Evolutionary conservation across 2,329 filamentous ascomycete species (phyloP).

Genomic region (Curvularia spicifera): DNA sequence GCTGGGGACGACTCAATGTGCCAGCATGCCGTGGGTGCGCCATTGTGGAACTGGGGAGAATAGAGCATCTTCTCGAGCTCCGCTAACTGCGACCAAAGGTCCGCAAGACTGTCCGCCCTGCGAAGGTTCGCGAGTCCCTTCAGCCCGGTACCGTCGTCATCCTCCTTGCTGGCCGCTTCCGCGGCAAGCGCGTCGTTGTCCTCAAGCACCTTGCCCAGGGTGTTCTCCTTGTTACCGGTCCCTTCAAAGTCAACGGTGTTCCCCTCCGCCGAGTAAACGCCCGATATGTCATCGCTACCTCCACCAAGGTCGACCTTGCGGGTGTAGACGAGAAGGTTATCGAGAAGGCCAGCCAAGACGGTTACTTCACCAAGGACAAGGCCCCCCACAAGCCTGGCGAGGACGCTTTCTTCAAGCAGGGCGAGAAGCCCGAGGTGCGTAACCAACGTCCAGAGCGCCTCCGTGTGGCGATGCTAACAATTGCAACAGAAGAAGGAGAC

Average conservation of each 20-base stretch:
- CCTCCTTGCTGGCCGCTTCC: conserved; percentile 98
- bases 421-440: conserved; percentile 95
- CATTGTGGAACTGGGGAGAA: conserved; percentile 6
- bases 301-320: conserved; percentile 80
- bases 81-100: conserved; percentile 64
- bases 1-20: conserved; percentile 9
- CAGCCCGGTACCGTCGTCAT: conserved; percentile 96
- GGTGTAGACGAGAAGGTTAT: conserved; percentile 75
- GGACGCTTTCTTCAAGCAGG: conserved; percentile 99
- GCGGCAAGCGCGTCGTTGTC: conserved; percentile 99
- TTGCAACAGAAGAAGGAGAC: conserved; percentile 88
- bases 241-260: conserved; percentile 99
- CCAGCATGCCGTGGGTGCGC: conserved; percentile 11
- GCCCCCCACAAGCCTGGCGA: conserved; percentile 92
- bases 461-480: conserved; percentile 23
- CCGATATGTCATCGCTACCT: conserved; percentile 92
- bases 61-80: conserved; percentile 19
- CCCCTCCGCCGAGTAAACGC: conserved; percentile 92
- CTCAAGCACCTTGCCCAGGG: conserved; percentile 97
- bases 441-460: neutral
- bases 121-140: conserved; percentile 86
- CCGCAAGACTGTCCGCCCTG: conserved; percentile 90
- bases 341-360: conserved; percentile 79
- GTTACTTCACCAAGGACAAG: conserved; percentile 98
- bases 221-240: conserved; percentile 97